These are phyloP conservation scores for Colletotrichum tabaci DNA, from an alignment of 2,329 filamentous ascomycete species.

Conservation along the genomic window DNA sequence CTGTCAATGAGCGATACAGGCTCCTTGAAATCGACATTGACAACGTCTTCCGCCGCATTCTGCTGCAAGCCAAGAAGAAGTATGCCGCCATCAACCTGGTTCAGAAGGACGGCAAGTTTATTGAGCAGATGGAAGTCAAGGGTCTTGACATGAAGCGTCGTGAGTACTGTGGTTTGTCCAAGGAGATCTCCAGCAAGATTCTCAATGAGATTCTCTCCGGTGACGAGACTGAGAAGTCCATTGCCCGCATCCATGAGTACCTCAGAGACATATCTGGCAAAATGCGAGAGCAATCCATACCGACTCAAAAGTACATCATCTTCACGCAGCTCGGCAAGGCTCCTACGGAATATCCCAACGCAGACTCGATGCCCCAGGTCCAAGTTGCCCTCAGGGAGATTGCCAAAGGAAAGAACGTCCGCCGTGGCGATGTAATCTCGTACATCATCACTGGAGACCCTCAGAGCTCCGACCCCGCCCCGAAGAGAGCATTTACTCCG, in stretches of 20 bases:
- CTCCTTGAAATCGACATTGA: slow-evolving; percentile 98
- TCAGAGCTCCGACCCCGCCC: slow-evolving; percentile 76
- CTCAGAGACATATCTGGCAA: slow-evolving; percentile 85
- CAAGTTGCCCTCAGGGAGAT: slow-evolving; percentile 94
- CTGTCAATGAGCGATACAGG: slow-evolving; percentile 94
- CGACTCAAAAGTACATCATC: slow-evolving; percentile 92
- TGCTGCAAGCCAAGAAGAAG: slow-evolving; percentile 99
- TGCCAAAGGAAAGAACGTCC: slow-evolving; percentile 87
- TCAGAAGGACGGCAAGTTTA: slow-evolving; percentile 88
- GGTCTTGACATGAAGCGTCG: slow-evolving; percentile 97
- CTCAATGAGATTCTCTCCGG: slow-evolving; percentile 96
- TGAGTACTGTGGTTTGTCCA: slow-evolving; percentile 96
- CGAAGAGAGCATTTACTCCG: slow-evolving; percentile 90
- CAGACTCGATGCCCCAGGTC: slow-evolving; percentile 95
- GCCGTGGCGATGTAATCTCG: slow-evolving; percentile 95
- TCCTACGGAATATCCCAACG: slow-evolving; percentile 94
- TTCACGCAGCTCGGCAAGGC: slow-evolving; percentile 97
- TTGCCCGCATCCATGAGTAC: slow-evolving; percentile 94
- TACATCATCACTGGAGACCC: slow-evolving; percentile 91
- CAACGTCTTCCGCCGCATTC: slow-evolving; percentile 92
- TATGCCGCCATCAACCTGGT: slow-evolving; percentile 97
- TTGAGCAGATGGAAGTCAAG: slow-evolving; percentile 98
- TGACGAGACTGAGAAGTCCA: slow-evolving; percentile 88
- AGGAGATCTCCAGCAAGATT: slow-evolving; percentile 91
- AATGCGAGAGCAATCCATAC: slow-evolving; percentile 86